Evolutionary conservation across 2,329 filamentous ascomycete species (phyloP), one percentile per base, ranked within the genome.

Genomic region (Blastomyces parvus): DNA sequence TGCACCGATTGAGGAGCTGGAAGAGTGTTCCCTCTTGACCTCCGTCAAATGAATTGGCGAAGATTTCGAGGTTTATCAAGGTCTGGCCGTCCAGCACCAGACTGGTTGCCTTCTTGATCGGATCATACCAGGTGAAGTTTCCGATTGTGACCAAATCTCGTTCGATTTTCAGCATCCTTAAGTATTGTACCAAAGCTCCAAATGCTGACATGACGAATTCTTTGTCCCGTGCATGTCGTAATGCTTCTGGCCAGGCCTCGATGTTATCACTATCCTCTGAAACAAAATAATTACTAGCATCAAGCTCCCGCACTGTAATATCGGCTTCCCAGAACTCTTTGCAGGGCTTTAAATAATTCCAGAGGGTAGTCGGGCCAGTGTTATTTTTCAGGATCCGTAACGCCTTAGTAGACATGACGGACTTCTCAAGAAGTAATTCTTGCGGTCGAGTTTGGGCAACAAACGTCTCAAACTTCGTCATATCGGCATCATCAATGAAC

Each of bases 401-500:
- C 0, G 90, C 90, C 73, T 94, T 96, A n/a, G 88, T 86, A 0
- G 92, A 97, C 38, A 97, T 81, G 36, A 82, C 87, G 0, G 87
- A 89, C 75, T 95, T 97, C 73, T 99, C 94, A 0, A 99, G 79
- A 0, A 99, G 79, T 55, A 99, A 78, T 75, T 99, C 94, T 59
- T 90, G 88, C 0, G 94, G 94, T 25, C 88, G 85, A 19, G 87
- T 96, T 74, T 99, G 94, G 19, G 94, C 94, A 46, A 99, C 87
- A 66, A 99, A 89, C 0, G 94, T 99, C 79, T 99, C 94, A 69
- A 99, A 97, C 72, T 92, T 96, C 64, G 94, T 99, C 77, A 97
- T 83, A 70, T 97, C 92, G 3, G 87, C 84, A 73, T 99, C 94
- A 70, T 99, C 94, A 5, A 89, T 82, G 67, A 97, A 97, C 66